Conservation (phyloP, 208 protist genomes). For the Leishmania martiniquensis region DNA sequence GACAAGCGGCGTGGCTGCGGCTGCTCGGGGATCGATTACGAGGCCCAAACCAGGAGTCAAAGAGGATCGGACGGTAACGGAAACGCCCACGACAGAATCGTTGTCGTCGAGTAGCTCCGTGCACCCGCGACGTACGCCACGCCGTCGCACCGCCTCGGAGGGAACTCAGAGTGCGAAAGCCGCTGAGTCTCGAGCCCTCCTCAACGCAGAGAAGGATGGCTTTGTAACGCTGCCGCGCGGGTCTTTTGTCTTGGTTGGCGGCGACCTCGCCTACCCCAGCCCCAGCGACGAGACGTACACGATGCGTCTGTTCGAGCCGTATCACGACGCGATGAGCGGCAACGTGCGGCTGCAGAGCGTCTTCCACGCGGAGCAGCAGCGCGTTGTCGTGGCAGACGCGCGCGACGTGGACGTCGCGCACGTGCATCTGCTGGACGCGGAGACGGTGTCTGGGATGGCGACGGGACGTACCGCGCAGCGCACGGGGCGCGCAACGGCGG, state of each 20-base stretch:
- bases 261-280: slow-evolving; percentile 86
- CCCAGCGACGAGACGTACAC: slow-evolving; percentile 75
- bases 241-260: slow-evolving; percentile 80
- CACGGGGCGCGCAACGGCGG: slow-evolving; percentile 29
- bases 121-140: neutral
- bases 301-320: slow-evolving; percentile 76
- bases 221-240: slow-evolving; percentile 56
- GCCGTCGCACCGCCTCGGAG: neutral
- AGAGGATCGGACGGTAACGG: neutral
- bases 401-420: slow-evolving; percentile 58
- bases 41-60: neutral
- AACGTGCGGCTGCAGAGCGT: slow-evolving; percentile 47
- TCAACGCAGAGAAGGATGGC: slow-evolving; percentile 12
- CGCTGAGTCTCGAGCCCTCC: neutral
- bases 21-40: neutral
- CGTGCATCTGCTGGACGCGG: slow-evolving; percentile 57
- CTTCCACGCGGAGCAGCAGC: slow-evolving; percentile 47
- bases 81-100: neutral
- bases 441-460: slow-evolving; percentile 39
- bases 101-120: neutral
- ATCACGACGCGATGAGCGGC: slow-evolving; percentile 59
- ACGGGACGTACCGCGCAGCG: slow-evolving; percentile 32
- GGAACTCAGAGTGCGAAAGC: neutral
- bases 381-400: slow-evolving; percentile 48
- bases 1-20: neutral